phyloP scores from a whole-genome alignment of 2,329 filamentous ascomycete species.

The Trichophyton equinum region DNA sequence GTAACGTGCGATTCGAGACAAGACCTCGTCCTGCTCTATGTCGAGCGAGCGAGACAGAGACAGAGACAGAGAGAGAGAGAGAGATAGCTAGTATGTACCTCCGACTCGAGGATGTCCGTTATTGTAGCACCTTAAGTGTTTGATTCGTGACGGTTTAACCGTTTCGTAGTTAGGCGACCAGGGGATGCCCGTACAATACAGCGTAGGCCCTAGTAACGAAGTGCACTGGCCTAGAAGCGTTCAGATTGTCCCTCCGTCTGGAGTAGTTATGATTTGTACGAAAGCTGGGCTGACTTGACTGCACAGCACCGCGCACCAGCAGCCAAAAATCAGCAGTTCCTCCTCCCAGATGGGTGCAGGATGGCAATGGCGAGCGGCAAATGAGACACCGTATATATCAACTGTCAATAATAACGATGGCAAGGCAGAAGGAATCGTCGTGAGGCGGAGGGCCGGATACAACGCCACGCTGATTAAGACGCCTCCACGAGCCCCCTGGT shows the following conservation, averaged over 20 bases:
- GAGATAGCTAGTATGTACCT: too few species aligned
- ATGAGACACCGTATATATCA: not conserved
- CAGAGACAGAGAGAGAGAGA: not conserved
- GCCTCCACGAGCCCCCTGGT: not conserved
- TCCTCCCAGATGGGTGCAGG: too few species aligned
- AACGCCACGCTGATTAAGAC: not conserved
- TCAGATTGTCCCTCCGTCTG: not conserved
- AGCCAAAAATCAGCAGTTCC: not conserved
- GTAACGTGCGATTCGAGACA: not conserved
- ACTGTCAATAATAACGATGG: not conserved
- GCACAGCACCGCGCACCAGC: not conserved
- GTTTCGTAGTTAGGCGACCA: conserved; percentile 1
- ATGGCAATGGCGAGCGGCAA: not conserved
- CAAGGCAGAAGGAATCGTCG: not conserved
- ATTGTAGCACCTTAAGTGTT: not conserved
- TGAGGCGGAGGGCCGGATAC: not conserved
- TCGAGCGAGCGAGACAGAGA: not conserved
- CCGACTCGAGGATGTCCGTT: not conserved
- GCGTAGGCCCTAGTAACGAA: not conserved
- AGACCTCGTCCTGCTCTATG: not conserved
- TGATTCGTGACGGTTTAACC: not conserved
- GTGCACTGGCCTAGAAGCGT: not conserved
- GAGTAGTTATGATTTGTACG: not conserved
- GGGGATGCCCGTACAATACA: not conserved
- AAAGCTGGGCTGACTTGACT: not conserved